phyloP scores from a whole-genome alignment of 495 filamentous ascomycete genomes.

The Xylaria telfairii region DNA sequence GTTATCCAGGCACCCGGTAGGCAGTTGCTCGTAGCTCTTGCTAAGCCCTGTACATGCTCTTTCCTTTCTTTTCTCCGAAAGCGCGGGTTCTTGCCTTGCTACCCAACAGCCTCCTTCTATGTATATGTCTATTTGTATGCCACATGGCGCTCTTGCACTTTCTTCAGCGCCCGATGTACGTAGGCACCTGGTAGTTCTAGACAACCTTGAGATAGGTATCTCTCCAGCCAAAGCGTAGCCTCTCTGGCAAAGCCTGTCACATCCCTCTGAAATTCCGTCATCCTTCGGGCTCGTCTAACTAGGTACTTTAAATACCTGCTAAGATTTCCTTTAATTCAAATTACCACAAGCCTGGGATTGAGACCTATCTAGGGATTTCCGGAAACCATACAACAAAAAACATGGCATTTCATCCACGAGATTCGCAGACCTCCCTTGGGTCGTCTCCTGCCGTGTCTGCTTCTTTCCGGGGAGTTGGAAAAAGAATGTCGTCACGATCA shows the following conservation, averaged over 20 bases:
- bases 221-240: background rate
- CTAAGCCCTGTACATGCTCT: background rate
- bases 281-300: background rate
- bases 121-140: background rate
- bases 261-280: background rate
- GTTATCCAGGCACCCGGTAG: background rate
- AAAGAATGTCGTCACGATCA: slow-evolving; percentile 11
- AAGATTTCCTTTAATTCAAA: background rate
- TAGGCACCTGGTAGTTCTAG: background rate
- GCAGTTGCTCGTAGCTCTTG: background rate
- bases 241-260: background rate
- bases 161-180: background rate
- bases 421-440: background rate
- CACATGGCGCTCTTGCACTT: background rate
- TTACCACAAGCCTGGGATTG: background rate
- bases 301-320: too few species aligned
- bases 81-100: background rate
- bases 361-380: background rate
- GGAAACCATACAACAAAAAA: background rate
- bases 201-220: too few species aligned
- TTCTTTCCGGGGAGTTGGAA: slow-evolving; percentile 2
- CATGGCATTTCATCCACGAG: slow-evolving; percentile 12
- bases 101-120: background rate
- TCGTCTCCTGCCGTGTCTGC: slow-evolving; percentile 1
- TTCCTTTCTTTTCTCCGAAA: background rate